Conservation (phyloP, 176 grass and related monocot genomes). For the Oryza glumipatula region DNA sequence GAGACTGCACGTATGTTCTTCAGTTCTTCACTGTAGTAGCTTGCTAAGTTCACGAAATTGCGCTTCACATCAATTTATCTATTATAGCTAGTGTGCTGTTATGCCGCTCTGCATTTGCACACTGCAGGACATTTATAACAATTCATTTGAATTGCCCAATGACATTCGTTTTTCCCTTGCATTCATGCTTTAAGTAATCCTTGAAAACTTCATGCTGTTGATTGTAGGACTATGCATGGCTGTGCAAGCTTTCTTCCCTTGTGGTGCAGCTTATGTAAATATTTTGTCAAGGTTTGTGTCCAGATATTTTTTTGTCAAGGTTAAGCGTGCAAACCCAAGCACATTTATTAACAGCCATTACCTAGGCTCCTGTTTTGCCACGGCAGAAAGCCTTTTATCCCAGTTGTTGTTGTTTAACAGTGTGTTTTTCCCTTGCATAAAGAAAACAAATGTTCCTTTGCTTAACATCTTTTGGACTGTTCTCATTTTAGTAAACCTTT, state of each 20-base stretch:
- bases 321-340: not conserved
- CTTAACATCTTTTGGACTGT: conserved; percentile 11
- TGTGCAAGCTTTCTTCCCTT: conserved; percentile 80
- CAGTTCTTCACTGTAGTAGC: not conserved
- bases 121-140: not conserved
- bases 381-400: not conserved
- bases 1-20: conserved; percentile 11
- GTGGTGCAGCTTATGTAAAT: conserved; percentile 64
- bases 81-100: conserved; percentile 15
- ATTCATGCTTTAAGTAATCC: conserved; percentile 9
- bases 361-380: conserved; percentile 1
- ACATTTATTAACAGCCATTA: not conserved
- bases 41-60: not conserved
- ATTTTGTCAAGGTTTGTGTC: conserved; percentile 77
- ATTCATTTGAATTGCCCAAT: not conserved
- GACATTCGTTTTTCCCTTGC: not conserved
- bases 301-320: conserved; percentile 18
- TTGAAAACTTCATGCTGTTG: conserved; percentile 40
- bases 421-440: not conserved
- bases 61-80: not conserved
- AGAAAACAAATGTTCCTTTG: not conserved
- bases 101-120: not conserved
- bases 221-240: conserved; percentile 91
- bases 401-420: not conserved
- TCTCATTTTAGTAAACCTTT: conserved; percentile 16